Evolutionary conservation across 345 rosid species (phyloP).

Genomic region (Dipteronia sinensis): DNA sequence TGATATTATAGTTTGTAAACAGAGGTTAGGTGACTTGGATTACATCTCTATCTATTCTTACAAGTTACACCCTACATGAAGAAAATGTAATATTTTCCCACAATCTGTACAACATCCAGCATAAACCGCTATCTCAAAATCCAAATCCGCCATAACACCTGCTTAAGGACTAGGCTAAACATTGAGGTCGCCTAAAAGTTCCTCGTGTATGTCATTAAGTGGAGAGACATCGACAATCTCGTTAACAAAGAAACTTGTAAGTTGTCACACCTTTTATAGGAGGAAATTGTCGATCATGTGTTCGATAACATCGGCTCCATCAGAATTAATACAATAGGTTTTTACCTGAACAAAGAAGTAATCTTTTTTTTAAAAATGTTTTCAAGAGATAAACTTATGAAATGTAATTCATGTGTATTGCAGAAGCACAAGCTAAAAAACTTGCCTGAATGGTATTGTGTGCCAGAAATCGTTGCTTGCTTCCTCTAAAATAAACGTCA

Average conservation of each 20-base stretch:
- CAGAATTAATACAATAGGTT: conserved; percentile 51
- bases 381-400: background rate
- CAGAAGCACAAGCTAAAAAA: background rate
- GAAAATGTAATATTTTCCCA: background rate
- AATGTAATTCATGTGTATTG: background rate
- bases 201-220: conserved; percentile 2
- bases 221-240: background rate
- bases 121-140: background rate
- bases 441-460: conserved; percentile 85
- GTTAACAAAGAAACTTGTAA: background rate
- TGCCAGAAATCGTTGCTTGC: conserved; percentile 59
- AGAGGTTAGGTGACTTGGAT: too few relatives aligned
- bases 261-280: conserved; percentile 25
- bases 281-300: conserved; percentile 78
- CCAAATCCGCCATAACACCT: background rate
- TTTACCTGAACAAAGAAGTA: conserved; percentile 59
- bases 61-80: background rate
- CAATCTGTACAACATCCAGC: background rate
- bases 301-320: conserved; percentile 80
- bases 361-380: background rate
- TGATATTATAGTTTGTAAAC: background rate
- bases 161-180: background rate
- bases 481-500: conserved; percentile 81
- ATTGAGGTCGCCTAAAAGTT: background rate
- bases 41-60: background rate